Evolutionary conservation across 75 land plant genomes (phyloP), one percentile per base, ranked within the genome.

Genomic region (Isoetes taiwanensis): DNA sequence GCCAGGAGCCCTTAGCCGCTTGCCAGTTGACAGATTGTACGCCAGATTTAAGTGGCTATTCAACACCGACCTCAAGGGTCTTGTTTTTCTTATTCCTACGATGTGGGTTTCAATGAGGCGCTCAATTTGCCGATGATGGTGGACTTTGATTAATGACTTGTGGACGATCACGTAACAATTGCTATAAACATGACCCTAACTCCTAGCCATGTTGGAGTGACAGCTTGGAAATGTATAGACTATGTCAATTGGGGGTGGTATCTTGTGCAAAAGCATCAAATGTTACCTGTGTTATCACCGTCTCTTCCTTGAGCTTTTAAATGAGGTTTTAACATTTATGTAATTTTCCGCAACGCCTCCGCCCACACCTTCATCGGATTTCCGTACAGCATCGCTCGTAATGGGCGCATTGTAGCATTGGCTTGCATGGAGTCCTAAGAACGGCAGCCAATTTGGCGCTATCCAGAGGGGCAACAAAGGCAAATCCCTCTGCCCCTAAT

Each of bases 201-300:
- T 29, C 70, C 63, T 1, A 64, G 75, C 37, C 56, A 68, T 16
- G 66, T 68, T 69, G 77, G 73, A n/a, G 56, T n/a, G 70, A 10
- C 76, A 81, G 54, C 38, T 69, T 61, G 61, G 68, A 14, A 65
- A 73, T n/a, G 35, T 55, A 70, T 4, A 72, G 70, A 46, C 59
- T 80, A 23, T 69, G 78, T 28, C 83, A 28, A 58, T 72, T 57
- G 78, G 83, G 14, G 82, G 81, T 43, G 90, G 96, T 2, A 69
- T 94, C 20, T 59, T 94, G 99, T 75, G 99, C 99, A 19, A 89
- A 88, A 58, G 96, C 99, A 42, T 94, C 99, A 35, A 84, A 88
- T 96, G 67, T 94, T 9, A 73, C 88, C 20, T 90, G 88, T 84
- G 99, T 88, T 41, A n/a, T 34, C 31, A 53, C 32, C 31, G 21